Conservation (phyloP, 257 asterid genomes). For the Nicotiana otophora region DNA sequence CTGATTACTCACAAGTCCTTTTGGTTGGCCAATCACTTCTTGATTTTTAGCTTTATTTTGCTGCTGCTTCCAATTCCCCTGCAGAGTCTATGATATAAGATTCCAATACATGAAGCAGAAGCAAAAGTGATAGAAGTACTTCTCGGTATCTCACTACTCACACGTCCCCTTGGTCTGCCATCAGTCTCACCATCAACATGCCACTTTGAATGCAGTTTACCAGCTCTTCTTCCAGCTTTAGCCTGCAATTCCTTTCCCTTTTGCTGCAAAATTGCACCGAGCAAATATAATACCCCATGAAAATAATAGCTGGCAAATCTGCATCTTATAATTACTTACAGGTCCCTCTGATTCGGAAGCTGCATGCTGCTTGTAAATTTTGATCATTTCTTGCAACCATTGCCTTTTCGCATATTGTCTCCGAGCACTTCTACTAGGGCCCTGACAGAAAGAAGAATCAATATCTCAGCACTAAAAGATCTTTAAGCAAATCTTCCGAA, state of each 20-base stretch:
- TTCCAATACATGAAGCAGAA: background rate
- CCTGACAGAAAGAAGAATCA: constrained; percentile 9
- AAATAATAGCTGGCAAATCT: background rate
- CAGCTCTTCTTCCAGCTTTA: constrained; percentile 1
- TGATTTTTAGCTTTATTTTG: background rate
- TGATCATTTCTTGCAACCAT: background rate
- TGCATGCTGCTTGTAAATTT: constrained; percentile 1
- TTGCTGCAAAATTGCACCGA: background rate
- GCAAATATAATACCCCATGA: background rate
- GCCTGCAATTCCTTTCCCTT: constrained; percentile 1
- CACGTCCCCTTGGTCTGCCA: constrained; percentile 3
- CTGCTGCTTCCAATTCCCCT: constrained; percentile 5
- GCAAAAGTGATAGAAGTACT: background rate
- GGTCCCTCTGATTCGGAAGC: constrained; percentile 5
- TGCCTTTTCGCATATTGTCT: constrained; percentile 8
- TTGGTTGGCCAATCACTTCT: constrained; percentile 14
- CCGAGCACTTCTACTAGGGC: constrained; percentile 12
- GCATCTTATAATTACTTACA: constrained; percentile 9
- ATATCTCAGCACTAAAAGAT: background rate
- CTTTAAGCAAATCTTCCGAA: background rate
- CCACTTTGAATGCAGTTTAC: background rate
- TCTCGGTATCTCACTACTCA: background rate
- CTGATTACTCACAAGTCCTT: constrained; percentile 11
- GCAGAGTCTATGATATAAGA: constrained; percentile 1
- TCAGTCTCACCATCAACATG: background rate